These are phyloP conservation scores for Cyberlindnera amylophila DNA, from an alignment of 805 yeast species.

Conservation along the genomic window DNA sequence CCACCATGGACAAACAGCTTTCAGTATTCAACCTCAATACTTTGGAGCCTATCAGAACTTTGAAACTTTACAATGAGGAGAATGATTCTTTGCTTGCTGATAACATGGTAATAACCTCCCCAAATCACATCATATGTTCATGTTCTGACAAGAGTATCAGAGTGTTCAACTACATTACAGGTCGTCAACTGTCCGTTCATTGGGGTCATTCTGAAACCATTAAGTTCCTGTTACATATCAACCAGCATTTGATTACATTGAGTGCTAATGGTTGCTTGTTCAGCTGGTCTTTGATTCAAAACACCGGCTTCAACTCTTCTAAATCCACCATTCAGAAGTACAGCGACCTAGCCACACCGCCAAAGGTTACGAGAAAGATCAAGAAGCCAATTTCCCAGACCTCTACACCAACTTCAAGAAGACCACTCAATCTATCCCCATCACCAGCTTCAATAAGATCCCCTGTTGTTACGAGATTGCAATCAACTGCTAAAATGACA, in stretches of 20 bases:
- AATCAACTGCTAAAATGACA: constrained; percentile 22
- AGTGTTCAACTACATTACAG: constrained; percentile 41
- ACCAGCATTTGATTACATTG: constrained; percentile 36
- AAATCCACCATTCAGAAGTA: constrained; percentile 18
- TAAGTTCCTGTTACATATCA: constrained; percentile 28
- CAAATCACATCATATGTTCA: constrained; percentile 36
- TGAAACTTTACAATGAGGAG: constrained; percentile 41
- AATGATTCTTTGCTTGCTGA: constrained; percentile 45
- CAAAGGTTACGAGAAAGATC: constrained; percentile 27
- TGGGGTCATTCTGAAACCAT: constrained; percentile 63
- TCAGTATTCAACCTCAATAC: constrained; percentile 35
- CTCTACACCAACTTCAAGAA: constrained; percentile 15
- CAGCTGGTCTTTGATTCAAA: constrained; percentile 34
- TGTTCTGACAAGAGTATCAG: constrained; percentile 58
- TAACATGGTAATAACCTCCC: constrained; percentile 33
- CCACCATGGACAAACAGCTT: constrained; percentile 49
- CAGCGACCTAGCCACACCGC: constrained; percentile 20
- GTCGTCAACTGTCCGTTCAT: constrained; percentile 43
- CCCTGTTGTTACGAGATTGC: constrained; percentile 17
- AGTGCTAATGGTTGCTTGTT: constrained; percentile 55
- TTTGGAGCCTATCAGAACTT: constrained; percentile 32
- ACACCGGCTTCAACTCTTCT: background rate
- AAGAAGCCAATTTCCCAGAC: constrained; percentile 16
- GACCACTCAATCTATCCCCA: constrained; percentile 5
- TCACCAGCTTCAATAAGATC: constrained; percentile 12